These are phyloP conservation scores for Lasiodiplodia sp. DNA, from an alignment of 2,329 filamentous ascomycete genomes.

Conservation along the genomic window DNA sequence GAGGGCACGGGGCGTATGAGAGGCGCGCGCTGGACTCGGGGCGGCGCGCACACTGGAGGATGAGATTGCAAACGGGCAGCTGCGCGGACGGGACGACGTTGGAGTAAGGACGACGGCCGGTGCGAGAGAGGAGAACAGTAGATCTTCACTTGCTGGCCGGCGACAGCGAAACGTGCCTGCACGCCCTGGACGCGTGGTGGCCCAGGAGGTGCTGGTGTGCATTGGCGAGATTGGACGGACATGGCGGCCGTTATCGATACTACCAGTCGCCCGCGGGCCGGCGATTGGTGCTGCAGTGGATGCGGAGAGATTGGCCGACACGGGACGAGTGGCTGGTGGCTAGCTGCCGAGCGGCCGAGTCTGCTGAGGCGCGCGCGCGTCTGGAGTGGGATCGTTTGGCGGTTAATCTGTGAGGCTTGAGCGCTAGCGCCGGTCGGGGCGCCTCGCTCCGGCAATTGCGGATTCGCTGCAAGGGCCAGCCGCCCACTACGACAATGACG, in stretches of 20 bases:
- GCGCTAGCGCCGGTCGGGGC: slow-evolving; percentile 5
- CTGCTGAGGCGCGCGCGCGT: neutral
- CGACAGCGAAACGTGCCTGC: slow-evolving; percentile 13
- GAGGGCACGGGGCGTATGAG: neutral
- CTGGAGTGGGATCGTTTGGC: neutral
- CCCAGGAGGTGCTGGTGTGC: slow-evolving; percentile 15
- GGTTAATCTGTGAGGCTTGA: neutral
- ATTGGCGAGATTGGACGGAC: slow-evolving; percentile 23
- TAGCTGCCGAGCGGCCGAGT: slow-evolving; percentile 1
- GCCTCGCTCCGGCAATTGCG: slow-evolving; percentile 20
- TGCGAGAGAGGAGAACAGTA: slow-evolving; percentile 1
- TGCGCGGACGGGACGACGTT: slow-evolving; percentile 3
- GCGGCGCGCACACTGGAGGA: slow-evolving; percentile 12
- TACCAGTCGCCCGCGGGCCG: neutral
- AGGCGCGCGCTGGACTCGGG: slow-evolving; percentile 11
- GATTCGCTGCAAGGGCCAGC: slow-evolving; percentile 20
- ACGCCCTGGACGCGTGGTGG: slow-evolving; percentile 21
- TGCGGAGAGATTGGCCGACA: neutral
- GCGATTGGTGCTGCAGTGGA: slow-evolving; percentile 5
- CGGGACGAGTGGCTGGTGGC: slow-evolving; percentile 9
- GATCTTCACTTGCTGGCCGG: slow-evolving; percentile 19
- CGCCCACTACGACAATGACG: slow-evolving; percentile 17
- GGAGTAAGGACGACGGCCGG: slow-evolving; percentile 7
- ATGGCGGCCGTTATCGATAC: slow-evolving; percentile 21
- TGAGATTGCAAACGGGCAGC: slow-evolving; percentile 16